phyloP scores from a whole-genome alignment of 31 red algal genomes.

The Asparagopsis taxiformis region DNA sequence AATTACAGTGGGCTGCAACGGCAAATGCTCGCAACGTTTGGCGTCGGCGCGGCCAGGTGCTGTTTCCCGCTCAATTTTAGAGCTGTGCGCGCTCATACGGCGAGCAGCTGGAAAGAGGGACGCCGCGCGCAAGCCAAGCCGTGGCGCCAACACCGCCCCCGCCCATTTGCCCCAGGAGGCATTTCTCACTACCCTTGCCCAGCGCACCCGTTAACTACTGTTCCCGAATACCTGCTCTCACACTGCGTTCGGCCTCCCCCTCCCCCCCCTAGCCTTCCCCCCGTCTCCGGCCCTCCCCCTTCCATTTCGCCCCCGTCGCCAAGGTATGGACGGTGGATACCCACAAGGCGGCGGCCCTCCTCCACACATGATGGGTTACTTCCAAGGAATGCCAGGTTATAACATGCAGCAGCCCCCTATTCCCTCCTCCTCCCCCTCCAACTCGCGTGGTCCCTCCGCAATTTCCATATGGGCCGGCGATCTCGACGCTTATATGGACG shows the following conservation, averaged over 20 bases:
- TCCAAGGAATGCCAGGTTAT: conserved; percentile 50
- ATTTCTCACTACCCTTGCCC: background rate
- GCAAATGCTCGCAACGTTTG: too few relatives aligned
- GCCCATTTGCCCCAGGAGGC: too few relatives aligned
- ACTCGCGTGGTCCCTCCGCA: conserved; percentile 6
- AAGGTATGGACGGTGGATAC: background rate
- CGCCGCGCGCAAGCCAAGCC: too few relatives aligned
- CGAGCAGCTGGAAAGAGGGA: too few relatives aligned
- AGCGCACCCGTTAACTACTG: background rate
- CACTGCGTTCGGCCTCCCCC: background rate
- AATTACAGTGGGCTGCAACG: too few relatives aligned
- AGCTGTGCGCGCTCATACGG: too few relatives aligned
- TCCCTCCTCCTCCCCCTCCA: conserved; percentile 20
- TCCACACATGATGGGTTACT: conserved; percentile 40
- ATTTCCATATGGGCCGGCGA: conserved; percentile 84
- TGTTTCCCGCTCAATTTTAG: too few relatives aligned
- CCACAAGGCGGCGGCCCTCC: conserved; percentile 1
- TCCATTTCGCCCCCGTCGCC: background rate
- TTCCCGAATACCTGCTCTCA: background rate
- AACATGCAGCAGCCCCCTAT: conserved; percentile 1
- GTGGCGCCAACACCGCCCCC: too few relatives aligned
- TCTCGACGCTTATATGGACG: conserved; percentile 84
- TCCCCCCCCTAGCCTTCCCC: background rate
- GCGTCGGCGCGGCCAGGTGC: too few relatives aligned
- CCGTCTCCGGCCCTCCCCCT: background rate